phyloP scores from a whole-genome alignment of 192 early-diverging fungal genomes.

The Coemansia sp. region DNA sequence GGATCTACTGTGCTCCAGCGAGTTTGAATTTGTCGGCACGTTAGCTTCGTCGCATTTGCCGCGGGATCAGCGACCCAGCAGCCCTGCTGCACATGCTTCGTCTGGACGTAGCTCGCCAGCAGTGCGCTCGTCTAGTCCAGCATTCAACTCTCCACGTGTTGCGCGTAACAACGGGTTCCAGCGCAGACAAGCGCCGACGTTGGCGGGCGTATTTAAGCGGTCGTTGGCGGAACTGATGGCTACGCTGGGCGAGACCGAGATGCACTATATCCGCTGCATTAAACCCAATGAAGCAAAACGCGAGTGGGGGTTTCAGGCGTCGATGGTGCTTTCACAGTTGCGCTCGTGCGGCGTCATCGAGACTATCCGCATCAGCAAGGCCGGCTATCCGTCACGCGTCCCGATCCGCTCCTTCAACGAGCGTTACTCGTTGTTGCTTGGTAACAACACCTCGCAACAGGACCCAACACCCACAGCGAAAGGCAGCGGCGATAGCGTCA shows the following conservation, averaged over 20 bases:
- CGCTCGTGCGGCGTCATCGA: constrained; percentile 98
- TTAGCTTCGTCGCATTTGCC: constrained; percentile 14
- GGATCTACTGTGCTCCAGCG: constrained; percentile 47
- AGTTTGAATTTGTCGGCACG: constrained; percentile 36
- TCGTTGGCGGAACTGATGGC: constrained; percentile 92
- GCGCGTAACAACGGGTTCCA: constrained; percentile 14
- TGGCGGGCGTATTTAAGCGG: constrained; percentile 52
- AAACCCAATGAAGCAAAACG: constrained; percentile 95
- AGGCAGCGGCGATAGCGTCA: constrained; percentile 49
- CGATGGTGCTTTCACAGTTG: constrained; percentile 90
- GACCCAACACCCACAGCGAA: background rate
- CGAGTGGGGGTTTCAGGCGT: constrained; percentile 88
- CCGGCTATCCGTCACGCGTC: constrained; percentile 91
- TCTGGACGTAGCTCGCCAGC: constrained; percentile 23
- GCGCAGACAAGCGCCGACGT: constrained; percentile 48
- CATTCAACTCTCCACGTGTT: constrained; percentile 1
- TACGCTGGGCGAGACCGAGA: constrained; percentile 87
- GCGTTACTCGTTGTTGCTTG: constrained; percentile 57
- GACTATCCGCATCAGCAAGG: constrained; percentile 97
- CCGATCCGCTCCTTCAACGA: constrained; percentile 89
- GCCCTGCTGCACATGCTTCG: constrained; percentile 2
- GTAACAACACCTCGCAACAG: background rate
- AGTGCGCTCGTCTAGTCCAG: constrained; percentile 17
- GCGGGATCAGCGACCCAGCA: constrained; percentile 5
- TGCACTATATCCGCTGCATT: constrained; percentile 98